Percentiles rank a stretch among this genome's conserved stretches.
Evolutionary conservation across 2,329 filamentous ascomycete genomes (phyloP).

Genomic region (Colletotrichum sp.): DNA sequence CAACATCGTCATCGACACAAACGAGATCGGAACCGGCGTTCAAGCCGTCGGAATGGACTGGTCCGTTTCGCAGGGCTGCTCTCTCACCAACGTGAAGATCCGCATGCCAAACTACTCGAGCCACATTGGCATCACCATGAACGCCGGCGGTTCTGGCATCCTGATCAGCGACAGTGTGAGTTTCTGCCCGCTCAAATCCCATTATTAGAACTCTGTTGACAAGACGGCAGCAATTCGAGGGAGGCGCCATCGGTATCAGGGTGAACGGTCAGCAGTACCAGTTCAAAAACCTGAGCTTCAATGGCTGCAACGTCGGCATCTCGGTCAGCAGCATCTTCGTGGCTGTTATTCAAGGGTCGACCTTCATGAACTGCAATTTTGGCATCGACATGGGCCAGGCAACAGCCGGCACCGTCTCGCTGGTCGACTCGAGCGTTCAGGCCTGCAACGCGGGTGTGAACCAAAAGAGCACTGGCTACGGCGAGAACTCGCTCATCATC

Average conservation of each 20-base stretch:
- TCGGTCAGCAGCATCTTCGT: conserved; percentile 30
- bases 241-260: conserved; percentile 33
- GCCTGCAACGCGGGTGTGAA: conserved; percentile 30
- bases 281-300: conserved; percentile 35
- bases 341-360: conserved; percentile 31
- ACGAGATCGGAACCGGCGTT: conserved; percentile 19
- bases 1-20: conserved; percentile 34
- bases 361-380: conserved; percentile 31
- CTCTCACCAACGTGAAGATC: conserved; percentile 33
- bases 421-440: conserved; percentile 32
- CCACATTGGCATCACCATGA: conserved; percentile 40
- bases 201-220: neutral
- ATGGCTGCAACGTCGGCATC: conserved; percentile 33
- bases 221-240: conserved; percentile 29
- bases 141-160: conserved; percentile 35
- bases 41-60: conserved; percentile 31
- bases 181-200: neutral
- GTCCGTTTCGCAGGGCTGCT: conserved; percentile 34
- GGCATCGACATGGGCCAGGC: conserved; percentile 32
- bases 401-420: conserved; percentile 29
- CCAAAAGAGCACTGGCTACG: conserved; percentile 26
- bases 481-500: conserved; percentile 32
- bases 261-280: conserved; percentile 38
- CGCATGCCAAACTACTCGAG: conserved; percentile 37
- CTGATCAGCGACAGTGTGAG: conserved; percentile 32